Evolutionary conservation across 179 eudicot genomes (phyloP).

Genomic region (Corrigiola litoralis): DNA sequence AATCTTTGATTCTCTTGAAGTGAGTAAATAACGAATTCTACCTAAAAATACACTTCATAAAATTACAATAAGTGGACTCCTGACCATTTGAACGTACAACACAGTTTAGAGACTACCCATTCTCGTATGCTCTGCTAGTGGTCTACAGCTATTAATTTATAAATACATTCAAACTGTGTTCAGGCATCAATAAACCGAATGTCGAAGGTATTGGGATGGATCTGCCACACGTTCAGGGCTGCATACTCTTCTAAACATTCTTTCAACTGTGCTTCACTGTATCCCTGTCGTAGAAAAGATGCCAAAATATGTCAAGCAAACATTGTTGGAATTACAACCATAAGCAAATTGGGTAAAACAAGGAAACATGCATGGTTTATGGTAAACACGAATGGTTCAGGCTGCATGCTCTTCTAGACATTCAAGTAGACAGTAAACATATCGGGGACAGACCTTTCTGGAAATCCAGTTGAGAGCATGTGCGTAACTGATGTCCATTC

Average conservation of each 20-base stretch:
- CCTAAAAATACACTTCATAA: not conserved
- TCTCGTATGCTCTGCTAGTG: not conserved
- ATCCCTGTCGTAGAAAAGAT: constrained; percentile 53
- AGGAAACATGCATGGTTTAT: too few species aligned
- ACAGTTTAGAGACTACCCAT: not conserved
- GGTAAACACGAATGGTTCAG: too few species aligned
- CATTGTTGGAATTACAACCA: too few species aligned
- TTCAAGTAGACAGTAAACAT: too few species aligned
- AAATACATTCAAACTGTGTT: constrained; percentile 11
- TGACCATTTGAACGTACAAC: too few species aligned
- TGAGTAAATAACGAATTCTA: not conserved
- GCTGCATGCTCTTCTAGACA: too few species aligned
- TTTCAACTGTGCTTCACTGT: constrained; percentile 91
- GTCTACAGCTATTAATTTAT: not conserved
- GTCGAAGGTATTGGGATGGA: constrained; percentile 89
- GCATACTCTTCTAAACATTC: constrained; percentile 97
- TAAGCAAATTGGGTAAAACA: too few species aligned
- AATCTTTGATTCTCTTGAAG: not conserved
- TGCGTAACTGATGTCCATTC: constrained; percentile 79
- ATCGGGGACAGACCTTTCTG: constrained; percentile 59
- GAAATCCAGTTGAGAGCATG: constrained; percentile 99
- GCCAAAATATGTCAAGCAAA: not conserved
- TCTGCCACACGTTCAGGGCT: constrained; percentile 95
- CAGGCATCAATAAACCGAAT: constrained; percentile 86
- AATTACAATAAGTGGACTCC: too few species aligned